Conservation (phyloP, 208 protist genomes). For the Leishmania tarentolae region DNA sequence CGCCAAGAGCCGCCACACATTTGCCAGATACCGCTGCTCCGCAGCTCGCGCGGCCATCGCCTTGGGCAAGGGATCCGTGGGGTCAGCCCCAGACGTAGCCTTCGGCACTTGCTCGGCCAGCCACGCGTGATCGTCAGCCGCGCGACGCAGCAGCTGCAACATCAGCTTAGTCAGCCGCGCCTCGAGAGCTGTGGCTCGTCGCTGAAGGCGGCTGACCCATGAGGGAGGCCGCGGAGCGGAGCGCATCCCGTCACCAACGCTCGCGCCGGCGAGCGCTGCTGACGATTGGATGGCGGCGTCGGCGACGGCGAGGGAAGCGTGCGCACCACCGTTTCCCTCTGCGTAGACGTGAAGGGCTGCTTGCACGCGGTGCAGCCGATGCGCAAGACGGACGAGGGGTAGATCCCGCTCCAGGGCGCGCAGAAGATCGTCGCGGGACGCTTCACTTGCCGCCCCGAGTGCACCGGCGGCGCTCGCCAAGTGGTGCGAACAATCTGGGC, state of each 20-base stretch:
- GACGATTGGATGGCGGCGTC: not conserved
- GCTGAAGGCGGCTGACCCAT: slow-evolving; percentile 14
- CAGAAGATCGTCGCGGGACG: not conserved
- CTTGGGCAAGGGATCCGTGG: not conserved
- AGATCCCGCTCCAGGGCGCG: not conserved
- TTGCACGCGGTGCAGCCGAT: slow-evolving; percentile 17
- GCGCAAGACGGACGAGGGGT: slow-evolving; percentile 19
- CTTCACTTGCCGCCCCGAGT: not conserved
- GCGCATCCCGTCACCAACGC: not conserved
- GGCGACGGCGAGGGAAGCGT: not conserved
- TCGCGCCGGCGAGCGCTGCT: not conserved
- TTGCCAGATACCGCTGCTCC: not conserved
- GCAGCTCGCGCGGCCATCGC: not conserved
- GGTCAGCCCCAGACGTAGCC: not conserved
- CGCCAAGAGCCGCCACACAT: slow-evolving; percentile 4
- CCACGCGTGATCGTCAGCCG: slow-evolving; percentile 21
- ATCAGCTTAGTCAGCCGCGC: slow-evolving; percentile 28
- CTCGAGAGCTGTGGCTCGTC: slow-evolving; percentile 22
- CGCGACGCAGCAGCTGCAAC: slow-evolving; percentile 18
- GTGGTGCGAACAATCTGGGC: not conserved
- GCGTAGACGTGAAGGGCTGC: not conserved
- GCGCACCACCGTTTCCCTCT: not conserved
- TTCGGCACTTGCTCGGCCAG: slow-evolving; percentile 1
- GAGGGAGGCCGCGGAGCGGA: not conserved
- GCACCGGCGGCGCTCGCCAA: not conserved